Percentiles rank a stretch among this genome's conserved stretches.
Evolutionary conservation across 169 alveolate genomes (phyloP).

Genomic region (Eimeria acervulina): DNA sequence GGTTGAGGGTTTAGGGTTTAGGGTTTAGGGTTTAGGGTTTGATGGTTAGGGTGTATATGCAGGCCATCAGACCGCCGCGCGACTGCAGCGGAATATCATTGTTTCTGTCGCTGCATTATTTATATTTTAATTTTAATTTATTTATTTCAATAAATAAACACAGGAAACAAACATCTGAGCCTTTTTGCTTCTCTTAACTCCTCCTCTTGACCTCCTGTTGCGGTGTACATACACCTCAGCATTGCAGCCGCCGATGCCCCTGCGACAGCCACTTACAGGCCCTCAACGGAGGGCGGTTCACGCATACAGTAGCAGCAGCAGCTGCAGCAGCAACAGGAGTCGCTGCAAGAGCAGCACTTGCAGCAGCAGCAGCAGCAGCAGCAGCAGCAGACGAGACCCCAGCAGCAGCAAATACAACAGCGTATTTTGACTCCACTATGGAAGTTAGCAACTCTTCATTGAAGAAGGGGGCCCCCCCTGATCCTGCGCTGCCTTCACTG

Average conservation of each 20-base stretch:
- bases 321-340: not conserved
- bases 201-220: not conserved
- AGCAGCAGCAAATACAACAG: not conserved
- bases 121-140: too few species aligned
- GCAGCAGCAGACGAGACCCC: not conserved
- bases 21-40: constrained; percentile 4
- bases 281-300: not conserved
- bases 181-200: not conserved
- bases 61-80: not conserved
- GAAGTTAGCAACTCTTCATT: not conserved
- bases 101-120: too few species aligned
- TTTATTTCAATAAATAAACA: too few species aligned
- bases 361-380: not conserved
- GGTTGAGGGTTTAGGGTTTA: not conserved
- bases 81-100: not conserved
- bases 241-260: not conserved
- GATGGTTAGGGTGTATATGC: not conserved
- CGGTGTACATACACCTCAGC: not conserved
- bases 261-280: too few species aligned
- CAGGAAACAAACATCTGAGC: too few species aligned
- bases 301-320: not conserved
- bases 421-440: not conserved
- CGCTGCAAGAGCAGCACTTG: not conserved
- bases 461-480: not conserved
- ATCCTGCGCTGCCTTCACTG: not conserved